phyloP scores from a whole-genome alignment of 129 eudicot genomes.

The Escallonia rubra region DNA sequence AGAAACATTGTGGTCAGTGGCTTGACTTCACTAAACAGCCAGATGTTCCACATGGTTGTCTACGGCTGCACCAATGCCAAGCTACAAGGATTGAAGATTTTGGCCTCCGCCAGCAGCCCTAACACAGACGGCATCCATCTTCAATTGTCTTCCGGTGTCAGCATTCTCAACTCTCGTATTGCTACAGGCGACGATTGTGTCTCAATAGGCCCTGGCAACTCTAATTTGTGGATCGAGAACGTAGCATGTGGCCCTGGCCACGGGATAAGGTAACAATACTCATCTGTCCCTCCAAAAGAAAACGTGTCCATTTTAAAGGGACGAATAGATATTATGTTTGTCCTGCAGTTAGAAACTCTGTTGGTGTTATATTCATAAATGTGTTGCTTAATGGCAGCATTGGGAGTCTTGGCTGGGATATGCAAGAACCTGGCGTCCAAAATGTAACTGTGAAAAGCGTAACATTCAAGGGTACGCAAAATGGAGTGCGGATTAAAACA shows the following conservation, averaged over 20 bases:
- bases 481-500: constrained; percentile 15
- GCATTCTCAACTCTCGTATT: constrained; percentile 5
- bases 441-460: constrained; percentile 7
- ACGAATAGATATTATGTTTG: neutral
- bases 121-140: constrained; percentile 21
- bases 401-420: constrained; percentile 14
- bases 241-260: constrained; percentile 23
- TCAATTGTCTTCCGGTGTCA: constrained; percentile 5
- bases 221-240: constrained; percentile 9
- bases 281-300: too few species aligned
- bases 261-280: constrained; percentile 9
- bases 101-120: constrained; percentile 12
- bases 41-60: neutral
- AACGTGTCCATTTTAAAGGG: too few species aligned
- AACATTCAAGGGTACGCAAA: neutral
- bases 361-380: neutral
- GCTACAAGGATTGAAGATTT: constrained; percentile 10
- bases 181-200: constrained; percentile 18
- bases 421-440: constrained; percentile 12
- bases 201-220: constrained; percentile 18
- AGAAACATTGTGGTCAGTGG: constrained; percentile 5
- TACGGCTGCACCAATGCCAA: constrained; percentile 4
- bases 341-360: neutral
- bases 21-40: too few species aligned
- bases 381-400: constrained; percentile 1